Base-by-base conservation (phyloP, 2,329 filamentous ascomycete genomes). In the Penicillium sp. region DNA sequence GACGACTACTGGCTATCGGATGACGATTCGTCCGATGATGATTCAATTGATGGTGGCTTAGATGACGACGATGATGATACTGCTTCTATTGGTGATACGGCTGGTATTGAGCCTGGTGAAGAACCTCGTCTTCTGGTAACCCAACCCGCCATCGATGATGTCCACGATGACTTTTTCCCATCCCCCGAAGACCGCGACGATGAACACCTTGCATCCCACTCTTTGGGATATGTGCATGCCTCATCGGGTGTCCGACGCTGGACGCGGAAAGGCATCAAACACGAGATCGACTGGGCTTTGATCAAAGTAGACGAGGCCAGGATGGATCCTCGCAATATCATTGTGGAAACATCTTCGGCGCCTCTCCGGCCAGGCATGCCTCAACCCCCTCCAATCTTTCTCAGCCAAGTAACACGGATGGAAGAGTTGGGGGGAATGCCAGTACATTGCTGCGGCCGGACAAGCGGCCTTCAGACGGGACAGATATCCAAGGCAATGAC, bases 271-370 rank as follows among this genome's bases (percentile, higher is more conserved):
- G 87, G 88, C 4, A 77, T 95, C 21, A 80, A 90, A 5, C 93
- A 97, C 70, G 93, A 97, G 72, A 92, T 97, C 40, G 93, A 97
- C 72, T 97, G 93, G 93, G 92, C 92, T 0, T 78, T 97, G 2
- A 92, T 97, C 64, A 86, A 90, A 62, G 90, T 97, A 59, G 79
- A 88, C 10, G 80, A 87, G 3, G 82, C 87, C 10, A 85, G 93
- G 1, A 77, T 87, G 13, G 90, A 93, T 3, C 79, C 83, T 0
- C 82, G 85, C 55, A 97, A 97, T 64, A 74, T 84, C 10, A 87
- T 96, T 19, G 63, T 71, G 23, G 70, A 72, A 45, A 66, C 61
- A 11, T 57, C 60, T 2, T 50, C 55, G 47, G 33, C 29, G 28
- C 40, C 52, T 59, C 54, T 45, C 34, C 51, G 79, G 75, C 36